Conservation (phyloP, 2,329 filamentous ascomycete species). For the Neobulgaria alba region DNA sequence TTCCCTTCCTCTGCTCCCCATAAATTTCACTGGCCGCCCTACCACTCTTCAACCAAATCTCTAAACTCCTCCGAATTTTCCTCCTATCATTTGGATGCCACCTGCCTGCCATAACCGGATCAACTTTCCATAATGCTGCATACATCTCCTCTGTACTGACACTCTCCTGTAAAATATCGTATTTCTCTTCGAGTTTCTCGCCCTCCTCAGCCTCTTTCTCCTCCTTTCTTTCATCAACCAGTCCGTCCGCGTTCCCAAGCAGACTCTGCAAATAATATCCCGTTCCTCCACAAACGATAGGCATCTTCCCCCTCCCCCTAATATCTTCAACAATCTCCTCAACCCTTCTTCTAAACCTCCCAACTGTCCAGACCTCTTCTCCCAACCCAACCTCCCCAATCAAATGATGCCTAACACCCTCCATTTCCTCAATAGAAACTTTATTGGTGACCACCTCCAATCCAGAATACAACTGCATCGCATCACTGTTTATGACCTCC, state of each 20-base stretch:
- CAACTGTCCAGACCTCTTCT: constrained; percentile 76
- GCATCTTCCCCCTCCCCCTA: constrained; percentile 65
- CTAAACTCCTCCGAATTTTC: constrained; percentile 81
- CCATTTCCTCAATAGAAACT: constrained; percentile 64
- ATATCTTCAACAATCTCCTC: constrained; percentile 67
- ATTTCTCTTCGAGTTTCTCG: constrained; percentile 12
- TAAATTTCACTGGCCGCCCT: constrained; percentile 80
- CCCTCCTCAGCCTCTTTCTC: constrained; percentile 11
- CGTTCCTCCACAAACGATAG: constrained; percentile 87
- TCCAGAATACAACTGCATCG: constrained; percentile 93
- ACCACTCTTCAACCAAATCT: constrained; percentile 82
- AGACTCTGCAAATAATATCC: constrained; percentile 92
- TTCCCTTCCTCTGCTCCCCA: constrained; percentile 54
- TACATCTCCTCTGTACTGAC: constrained; percentile 57
- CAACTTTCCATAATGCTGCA: constrained; percentile 65
- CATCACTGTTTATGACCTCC: constrained; percentile 94
- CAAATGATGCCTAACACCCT: constrained; percentile 79
- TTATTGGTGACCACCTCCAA: constrained; percentile 95
- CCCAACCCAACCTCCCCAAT: constrained; percentile 69
- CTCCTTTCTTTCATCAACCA: constrained; percentile 20
- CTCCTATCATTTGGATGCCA: constrained; percentile 93
- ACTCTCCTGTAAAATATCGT: constrained; percentile 30
- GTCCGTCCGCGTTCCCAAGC: constrained; percentile 62
- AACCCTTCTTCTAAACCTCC: constrained; percentile 65
- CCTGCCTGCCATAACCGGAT: constrained; percentile 78